These are phyloP conservation scores for Globisporangium barbulae DNA, from an alignment of 352 stramenopile genomes.

Conservation along the genomic window DNA sequence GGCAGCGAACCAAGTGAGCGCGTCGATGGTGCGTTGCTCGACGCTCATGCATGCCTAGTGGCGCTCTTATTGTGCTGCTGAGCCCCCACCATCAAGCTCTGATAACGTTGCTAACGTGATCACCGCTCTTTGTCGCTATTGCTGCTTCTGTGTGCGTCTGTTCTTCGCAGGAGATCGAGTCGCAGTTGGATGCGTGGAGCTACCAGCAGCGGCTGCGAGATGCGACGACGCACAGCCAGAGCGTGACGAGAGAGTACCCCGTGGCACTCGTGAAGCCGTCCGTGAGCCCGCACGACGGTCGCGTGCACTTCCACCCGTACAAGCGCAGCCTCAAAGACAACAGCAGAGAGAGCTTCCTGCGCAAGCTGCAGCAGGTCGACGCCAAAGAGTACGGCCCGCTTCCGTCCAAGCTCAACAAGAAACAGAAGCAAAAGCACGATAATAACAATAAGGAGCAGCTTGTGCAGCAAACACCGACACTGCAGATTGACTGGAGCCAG, in stretches of 20 bases:
- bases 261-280: conserved; percentile 32
- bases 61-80: not conserved
- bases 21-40: not conserved
- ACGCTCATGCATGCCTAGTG: not conserved
- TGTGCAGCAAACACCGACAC: not conserved
- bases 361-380: conserved; percentile 38
- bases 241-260: conserved; percentile 39
- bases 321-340: conserved; percentile 11
- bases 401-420: conserved; percentile 20
- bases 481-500: conserved; percentile 19
- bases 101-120: not conserved
- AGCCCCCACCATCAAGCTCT: not conserved
- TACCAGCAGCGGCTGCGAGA: conserved; percentile 49
- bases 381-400: conserved; percentile 41
- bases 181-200: conserved; percentile 39
- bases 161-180: conserved; percentile 35
- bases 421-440: conserved; percentile 24
- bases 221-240: conserved; percentile 44
- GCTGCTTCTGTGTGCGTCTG: not conserved
- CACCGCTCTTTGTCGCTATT: not conserved
- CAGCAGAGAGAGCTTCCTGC: conserved; percentile 36
- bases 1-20: not conserved
- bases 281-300: not conserved
- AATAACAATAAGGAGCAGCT: not conserved
- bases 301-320: conserved; percentile 11